phyloP scores from a whole-genome alignment of 306 rosid genomes.

The Cucurbita pepo region DNA sequence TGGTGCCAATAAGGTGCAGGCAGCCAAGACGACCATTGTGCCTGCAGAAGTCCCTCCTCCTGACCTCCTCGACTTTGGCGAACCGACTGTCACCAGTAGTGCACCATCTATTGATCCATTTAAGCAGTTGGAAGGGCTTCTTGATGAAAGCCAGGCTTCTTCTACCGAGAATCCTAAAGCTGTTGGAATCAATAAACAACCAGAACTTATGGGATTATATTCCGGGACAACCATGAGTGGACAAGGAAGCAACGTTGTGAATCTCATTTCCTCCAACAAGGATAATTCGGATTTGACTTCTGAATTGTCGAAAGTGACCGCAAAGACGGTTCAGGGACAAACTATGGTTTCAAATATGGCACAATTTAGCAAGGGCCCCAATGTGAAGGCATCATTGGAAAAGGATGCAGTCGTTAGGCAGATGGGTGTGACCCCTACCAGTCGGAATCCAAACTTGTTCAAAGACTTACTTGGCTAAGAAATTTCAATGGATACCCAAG shows the following conservation, averaged over 20 bases:
- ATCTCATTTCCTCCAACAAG: conserved; percentile 22
- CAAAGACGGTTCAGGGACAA: conserved; percentile 17
- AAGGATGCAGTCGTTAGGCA: conserved; percentile 79
- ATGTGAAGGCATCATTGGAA: conserved; percentile 34
- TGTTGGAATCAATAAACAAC: conserved; percentile 18
- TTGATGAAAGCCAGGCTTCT: conserved; percentile 25
- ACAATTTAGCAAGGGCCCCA: conserved; percentile 44
- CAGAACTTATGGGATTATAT: conserved; percentile 40
- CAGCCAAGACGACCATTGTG: conserved; percentile 21
- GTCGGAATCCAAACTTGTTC: conserved; percentile 65
- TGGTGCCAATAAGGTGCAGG: conserved; percentile 28
- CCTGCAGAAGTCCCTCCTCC: conserved; percentile 37
- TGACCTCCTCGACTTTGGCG: conserved; percentile 72
- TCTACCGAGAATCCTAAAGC: conserved; percentile 21
- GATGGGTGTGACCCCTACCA: conserved; percentile 75
- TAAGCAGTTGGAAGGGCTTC: conserved; percentile 63
- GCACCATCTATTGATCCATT: conserved; percentile 52
- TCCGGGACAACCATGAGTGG: conserved; percentile 24
- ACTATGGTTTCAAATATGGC: conserved; percentile 8
- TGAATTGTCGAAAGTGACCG: conserved; percentile 19
- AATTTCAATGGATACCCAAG: background rate
- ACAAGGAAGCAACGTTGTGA: conserved; percentile 18
- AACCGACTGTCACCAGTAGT: conserved; percentile 22
- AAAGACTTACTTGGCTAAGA: conserved; percentile 55
- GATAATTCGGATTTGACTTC: conserved; percentile 27